Base-by-base conservation (phyloP, 768 basidiomycete genomes). In the Podaxis sp. region DNA sequence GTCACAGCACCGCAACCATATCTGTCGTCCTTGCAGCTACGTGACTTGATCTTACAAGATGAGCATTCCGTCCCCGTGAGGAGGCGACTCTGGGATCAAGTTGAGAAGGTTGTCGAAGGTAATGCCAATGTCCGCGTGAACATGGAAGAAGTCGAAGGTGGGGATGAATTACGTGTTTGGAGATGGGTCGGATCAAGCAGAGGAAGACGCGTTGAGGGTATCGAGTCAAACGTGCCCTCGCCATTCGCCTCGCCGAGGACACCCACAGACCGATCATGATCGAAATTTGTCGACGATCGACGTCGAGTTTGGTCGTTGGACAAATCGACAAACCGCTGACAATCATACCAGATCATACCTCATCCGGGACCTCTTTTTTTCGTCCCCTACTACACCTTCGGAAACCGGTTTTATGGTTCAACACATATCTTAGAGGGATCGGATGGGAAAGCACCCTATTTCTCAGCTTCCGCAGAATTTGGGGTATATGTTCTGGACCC, bases 91-190 rank as follows among this genome's bases (percentile, higher is more conserved):
- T 97, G 95, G 95, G 81, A 86, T 63, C 81, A 84, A 66, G 95
- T 97, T 54, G 92, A 93, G 73, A 84, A 82, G 58, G 78, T 95
- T 55, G 94, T 97, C 3, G 95, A 96, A 75, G 85, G 87, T 59
- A 97, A 97, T 77, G 85, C 92, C 33, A 97, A 97, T 74, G 92
- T 97, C 48, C 84, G 92, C 65, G 87, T 86, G 33, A 91, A 90
- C 72, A 77, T 93, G 57, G 91, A 92, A 74, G 95, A 96, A 73
- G 84, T 92, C 52, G 81, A 80, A 64, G 89, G 89, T 67, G 94
- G 95, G 11, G 93, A 96, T 74, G 93, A 94, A 76, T 82, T 88
- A 75, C 85, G 92, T 66, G 94, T 94, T 61, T 96, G 95, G 95
- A 79, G 89, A 62, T 96, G 95, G 95, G 85, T 93, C 33, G 94